Conservation (phyloP, 305 asterid species). For the Solanum hybrid region DNA sequence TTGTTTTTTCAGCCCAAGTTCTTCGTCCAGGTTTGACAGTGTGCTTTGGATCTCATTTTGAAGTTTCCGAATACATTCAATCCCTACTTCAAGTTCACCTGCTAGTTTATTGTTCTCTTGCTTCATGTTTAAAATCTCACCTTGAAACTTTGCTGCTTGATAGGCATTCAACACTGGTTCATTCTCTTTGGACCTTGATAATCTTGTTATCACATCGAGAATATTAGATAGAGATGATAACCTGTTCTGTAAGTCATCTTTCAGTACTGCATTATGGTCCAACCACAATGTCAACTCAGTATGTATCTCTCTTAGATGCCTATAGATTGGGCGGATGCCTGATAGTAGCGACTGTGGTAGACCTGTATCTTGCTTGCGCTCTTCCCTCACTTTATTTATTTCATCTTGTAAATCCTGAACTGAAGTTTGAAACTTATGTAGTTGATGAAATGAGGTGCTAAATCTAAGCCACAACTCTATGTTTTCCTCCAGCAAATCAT, state of each 20-base stretch:
- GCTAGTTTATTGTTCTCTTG: constrained; percentile 35
- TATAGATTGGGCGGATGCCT: constrained; percentile 38
- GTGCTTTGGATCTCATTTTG: constrained; percentile 29
- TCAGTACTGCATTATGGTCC: constrained; percentile 29
- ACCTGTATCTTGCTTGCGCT: constrained; percentile 4
- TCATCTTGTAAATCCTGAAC: constrained; percentile 29
- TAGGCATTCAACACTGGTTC: constrained; percentile 22
- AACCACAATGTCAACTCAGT: constrained; percentile 38
- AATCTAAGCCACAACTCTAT: constrained; percentile 43
- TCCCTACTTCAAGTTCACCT: constrained; percentile 24
- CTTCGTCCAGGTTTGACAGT: constrained; percentile 22
- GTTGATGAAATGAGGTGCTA: constrained; percentile 33
- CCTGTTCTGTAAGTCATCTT: constrained; percentile 36
- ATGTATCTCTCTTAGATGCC: constrained; percentile 37
- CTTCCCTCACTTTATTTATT: constrained; percentile 19
- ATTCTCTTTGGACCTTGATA: constrained; percentile 12
- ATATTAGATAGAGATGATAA: constrained; percentile 27
- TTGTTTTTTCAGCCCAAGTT: constrained; percentile 19
- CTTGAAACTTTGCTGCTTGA: constrained; percentile 44
- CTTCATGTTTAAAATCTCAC: constrained; percentile 40
- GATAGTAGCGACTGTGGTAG: constrained; percentile 12
- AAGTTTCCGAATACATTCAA: constrained; percentile 16
- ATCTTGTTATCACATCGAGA: constrained; percentile 27
- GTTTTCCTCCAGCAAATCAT: constrained; percentile 37
- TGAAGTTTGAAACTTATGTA: constrained; percentile 27